Conservation (phyloP, 345 rosid genomes). For the Sonneratia alba region DNA sequence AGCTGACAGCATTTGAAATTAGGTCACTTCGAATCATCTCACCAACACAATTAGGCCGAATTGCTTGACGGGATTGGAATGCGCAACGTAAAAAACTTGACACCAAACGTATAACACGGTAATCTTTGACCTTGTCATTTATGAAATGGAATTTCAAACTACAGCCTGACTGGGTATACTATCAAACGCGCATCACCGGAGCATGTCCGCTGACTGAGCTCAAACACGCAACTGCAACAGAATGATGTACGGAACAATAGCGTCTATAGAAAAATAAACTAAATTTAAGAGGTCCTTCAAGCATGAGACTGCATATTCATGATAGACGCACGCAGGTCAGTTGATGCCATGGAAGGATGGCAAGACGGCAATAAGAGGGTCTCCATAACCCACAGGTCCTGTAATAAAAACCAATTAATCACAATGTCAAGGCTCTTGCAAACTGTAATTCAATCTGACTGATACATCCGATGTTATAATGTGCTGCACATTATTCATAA, state of each 20-base stretch:
- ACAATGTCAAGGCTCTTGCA: neutral
- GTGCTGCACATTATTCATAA: neutral
- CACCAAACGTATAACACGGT: too few species aligned
- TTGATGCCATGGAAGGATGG: conserved; percentile 67
- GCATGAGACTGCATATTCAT: neutral
- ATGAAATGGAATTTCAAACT: neutral
- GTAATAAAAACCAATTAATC: conserved; percentile 11
- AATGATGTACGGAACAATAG: neutral
- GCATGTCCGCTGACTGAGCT: neutral
- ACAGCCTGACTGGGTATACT: neutral
- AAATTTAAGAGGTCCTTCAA: neutral
- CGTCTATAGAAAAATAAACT: neutral
- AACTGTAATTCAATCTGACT: too few species aligned
- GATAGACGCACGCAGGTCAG: conserved; percentile 8
- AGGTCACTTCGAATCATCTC: too few species aligned
- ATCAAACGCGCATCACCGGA: neutral
- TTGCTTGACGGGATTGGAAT: too few species aligned
- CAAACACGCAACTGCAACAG: neutral
- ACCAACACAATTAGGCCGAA: too few species aligned
- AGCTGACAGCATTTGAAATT: too few species aligned
- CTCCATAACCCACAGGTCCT: conserved; percentile 88
- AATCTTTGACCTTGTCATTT: neutral
- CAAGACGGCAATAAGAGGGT: conserved; percentile 78
- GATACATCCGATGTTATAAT: neutral
- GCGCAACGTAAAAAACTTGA: too few species aligned